Percentiles rank a stretch among this genome's conserved stretches.
These are phyloP conservation scores for Solanum pinnatisectum DNA, from an alignment of 257 asterid genomes.

Conservation along the genomic window DNA sequence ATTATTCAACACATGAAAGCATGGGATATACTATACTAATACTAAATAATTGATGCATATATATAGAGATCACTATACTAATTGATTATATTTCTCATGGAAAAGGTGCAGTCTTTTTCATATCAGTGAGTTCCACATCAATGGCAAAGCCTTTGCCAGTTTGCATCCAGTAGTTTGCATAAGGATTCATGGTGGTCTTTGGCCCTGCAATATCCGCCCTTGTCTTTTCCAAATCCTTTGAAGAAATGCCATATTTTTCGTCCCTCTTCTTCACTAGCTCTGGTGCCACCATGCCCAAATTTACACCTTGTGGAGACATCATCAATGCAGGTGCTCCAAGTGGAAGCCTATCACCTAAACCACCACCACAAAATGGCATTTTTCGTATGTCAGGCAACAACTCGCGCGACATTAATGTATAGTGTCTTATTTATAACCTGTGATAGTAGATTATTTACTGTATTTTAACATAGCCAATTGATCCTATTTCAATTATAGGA, in stretches of 20 bases:
- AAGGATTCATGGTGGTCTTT: constrained; percentile 48
- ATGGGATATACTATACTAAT: background rate
- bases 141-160: constrained; percentile 52
- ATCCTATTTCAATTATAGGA: background rate
- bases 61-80: background rate
- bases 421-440: background rate
- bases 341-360: constrained; percentile 55
- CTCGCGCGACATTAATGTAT: background rate
- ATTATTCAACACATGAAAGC: background rate
- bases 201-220: constrained; percentile 50
- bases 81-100: constrained; percentile 14
- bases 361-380: background rate
- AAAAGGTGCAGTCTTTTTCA: constrained; percentile 34
- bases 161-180: constrained; percentile 76
- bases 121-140: constrained; percentile 27
- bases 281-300: constrained; percentile 34
- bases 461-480: background rate
- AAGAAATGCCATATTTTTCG: constrained; percentile 39
- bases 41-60: background rate
- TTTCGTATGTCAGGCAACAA: background rate
- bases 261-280: constrained; percentile 37
- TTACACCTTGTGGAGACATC: constrained; percentile 69
- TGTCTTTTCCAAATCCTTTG: constrained; percentile 19
- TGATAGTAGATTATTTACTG: background rate
- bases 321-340: constrained; percentile 63